phyloP scores from a whole-genome alignment of 1,284 basidiomycete genomes.

The Cutaneotrichosporon spelunceum region DNA sequence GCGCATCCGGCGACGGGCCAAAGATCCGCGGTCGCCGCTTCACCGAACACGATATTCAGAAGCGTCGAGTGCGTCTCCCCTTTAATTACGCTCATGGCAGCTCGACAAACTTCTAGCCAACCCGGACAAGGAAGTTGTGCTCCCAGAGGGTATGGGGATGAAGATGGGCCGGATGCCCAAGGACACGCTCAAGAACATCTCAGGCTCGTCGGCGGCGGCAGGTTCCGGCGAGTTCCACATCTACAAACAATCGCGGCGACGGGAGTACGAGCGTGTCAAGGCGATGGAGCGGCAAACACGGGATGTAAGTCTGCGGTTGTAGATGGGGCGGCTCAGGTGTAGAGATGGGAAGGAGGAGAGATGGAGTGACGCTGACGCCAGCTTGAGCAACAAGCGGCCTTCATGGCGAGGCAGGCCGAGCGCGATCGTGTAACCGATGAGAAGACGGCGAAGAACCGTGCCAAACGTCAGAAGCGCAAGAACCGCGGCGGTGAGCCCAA shows the following conservation, averaged over 20 bases:
- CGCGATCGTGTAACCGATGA: slow-evolving; percentile 67
- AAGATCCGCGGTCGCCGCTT: slow-evolving; percentile 30
- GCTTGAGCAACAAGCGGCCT: slow-evolving; percentile 65
- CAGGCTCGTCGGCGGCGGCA: slow-evolving; percentile 81
- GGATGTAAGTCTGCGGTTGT: slow-evolving; percentile 59
- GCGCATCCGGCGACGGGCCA: neutral
- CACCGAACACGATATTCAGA: slow-evolving; percentile 34
- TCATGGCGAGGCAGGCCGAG: slow-evolving; percentile 63
- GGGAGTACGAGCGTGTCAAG: slow-evolving; percentile 92
- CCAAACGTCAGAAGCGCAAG: slow-evolving; percentile 87
- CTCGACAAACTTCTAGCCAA: slow-evolving; percentile 83
- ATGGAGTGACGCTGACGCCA: slow-evolving; percentile 42
- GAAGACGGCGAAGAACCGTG: slow-evolving; percentile 88
- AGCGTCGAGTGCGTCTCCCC: slow-evolving; percentile 26
- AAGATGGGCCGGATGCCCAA: slow-evolving; percentile 64
- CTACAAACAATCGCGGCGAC: slow-evolving; percentile 88
- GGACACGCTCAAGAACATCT: slow-evolving; percentile 99
- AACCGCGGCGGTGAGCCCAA: slow-evolving; percentile 31
- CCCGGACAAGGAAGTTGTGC: slow-evolving; percentile 70
- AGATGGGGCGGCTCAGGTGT: neutral
- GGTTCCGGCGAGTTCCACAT: slow-evolving; percentile 97
- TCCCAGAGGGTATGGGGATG: slow-evolving; percentile 59
- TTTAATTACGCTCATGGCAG: slow-evolving; percentile 49
- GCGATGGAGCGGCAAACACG: slow-evolving; percentile 77
- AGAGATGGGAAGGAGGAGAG: neutral